Evolutionary conservation across 1,139 yeast species (phyloP).

Genomic region (Pichia sp.): DNA sequence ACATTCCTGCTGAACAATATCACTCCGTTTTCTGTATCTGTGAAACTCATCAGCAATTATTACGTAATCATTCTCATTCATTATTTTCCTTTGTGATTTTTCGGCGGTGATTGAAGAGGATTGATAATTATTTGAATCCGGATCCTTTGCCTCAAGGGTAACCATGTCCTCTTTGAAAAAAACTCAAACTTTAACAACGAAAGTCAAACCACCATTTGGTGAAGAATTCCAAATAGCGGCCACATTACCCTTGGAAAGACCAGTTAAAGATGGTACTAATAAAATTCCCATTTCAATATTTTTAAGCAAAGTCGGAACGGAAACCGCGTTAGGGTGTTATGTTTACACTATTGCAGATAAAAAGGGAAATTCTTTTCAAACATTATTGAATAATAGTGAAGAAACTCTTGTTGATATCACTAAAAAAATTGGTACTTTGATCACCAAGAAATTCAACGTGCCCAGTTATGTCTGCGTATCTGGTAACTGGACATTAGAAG

Average conservation of each 20-base stretch:
- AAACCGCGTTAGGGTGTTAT: slow-evolving; percentile 27
- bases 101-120: too few species aligned
- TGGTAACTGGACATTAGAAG: slow-evolving; percentile 24
- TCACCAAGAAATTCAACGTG: slow-evolving; percentile 26
- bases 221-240: slow-evolving; percentile 25
- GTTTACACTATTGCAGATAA: slow-evolving; percentile 25
- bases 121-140: too few species aligned
- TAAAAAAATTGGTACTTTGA: slow-evolving; percentile 27
- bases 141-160: neutral
- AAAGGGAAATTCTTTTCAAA: slow-evolving; percentile 23
- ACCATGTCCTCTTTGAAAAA: neutral
- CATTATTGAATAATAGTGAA: slow-evolving; percentile 29
- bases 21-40: neutral
- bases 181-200: slow-evolving; percentile 14
- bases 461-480: slow-evolving; percentile 32
- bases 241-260: slow-evolving; percentile 21
- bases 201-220: slow-evolving; percentile 24
- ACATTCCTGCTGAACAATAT: neutral
- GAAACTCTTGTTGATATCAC: slow-evolving; percentile 30
- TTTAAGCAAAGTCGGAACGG: slow-evolving; percentile 24
- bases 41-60: too few species aligned
- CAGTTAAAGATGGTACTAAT: slow-evolving; percentile 16
- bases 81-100: too few species aligned
- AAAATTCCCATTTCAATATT: slow-evolving; percentile 27
- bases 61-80: too few species aligned